A percentile compares a stretch with the other conserved stretches of the same genome.
Evolutionary conservation across 192 early-diverging fungal species (phyloP).

Genomic region (Coemansia sp.): DNA sequence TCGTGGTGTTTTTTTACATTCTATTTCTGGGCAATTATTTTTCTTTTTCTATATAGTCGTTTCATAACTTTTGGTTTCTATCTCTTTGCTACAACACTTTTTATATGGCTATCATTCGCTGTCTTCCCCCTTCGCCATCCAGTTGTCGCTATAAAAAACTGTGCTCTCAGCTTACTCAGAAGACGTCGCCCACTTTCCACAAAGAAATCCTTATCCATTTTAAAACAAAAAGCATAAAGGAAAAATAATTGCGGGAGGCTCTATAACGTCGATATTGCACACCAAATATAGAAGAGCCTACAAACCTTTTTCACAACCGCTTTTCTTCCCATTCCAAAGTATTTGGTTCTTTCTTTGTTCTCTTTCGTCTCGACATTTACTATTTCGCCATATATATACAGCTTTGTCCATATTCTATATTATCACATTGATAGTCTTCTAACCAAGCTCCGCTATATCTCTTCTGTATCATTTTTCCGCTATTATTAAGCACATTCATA

Average conservation of each 20-base stretch:
- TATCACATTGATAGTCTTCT: not conserved
- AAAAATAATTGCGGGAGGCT: not conserved
- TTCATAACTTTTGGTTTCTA: conserved; percentile 2
- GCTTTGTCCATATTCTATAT: not conserved
- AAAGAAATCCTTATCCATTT: not conserved
- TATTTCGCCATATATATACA: not conserved
- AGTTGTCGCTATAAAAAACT: not conserved
- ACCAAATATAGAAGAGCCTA: conserved; percentile 6
- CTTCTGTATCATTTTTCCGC: not conserved
- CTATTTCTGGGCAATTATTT: conserved; percentile 12
- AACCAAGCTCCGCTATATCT: not conserved
- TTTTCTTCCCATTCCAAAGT: conserved; percentile 10
- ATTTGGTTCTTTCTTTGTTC: conserved; percentile 13
- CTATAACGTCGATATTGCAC: conserved; percentile 5
- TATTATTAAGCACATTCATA: not conserved
- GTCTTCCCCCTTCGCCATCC: not conserved
- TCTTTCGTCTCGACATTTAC: not conserved
- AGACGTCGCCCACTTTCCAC: not conserved
- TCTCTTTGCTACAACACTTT: conserved; percentile 1
- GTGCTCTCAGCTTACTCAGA: not conserved
- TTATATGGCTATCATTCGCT: not conserved
- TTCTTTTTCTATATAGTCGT: conserved; percentile 3
- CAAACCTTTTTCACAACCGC: conserved; percentile 9
- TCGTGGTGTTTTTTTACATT: not conserved
- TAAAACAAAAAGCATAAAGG: conserved; percentile 1